Base-by-base conservation (phyloP, 2,329 filamentous ascomycete genomes). In the Alternaria consortialis region DNA sequence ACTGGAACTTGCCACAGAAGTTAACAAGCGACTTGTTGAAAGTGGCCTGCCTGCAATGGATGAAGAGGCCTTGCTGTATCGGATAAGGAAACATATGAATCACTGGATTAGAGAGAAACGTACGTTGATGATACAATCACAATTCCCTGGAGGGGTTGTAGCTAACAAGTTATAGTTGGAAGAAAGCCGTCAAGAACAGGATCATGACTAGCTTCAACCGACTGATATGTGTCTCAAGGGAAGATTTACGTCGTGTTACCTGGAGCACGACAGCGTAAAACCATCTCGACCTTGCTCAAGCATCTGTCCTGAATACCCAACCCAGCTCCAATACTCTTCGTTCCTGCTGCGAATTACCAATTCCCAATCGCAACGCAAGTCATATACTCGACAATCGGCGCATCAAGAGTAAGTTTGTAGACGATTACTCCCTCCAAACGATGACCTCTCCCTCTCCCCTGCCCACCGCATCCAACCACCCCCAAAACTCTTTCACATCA, bases 361-460 rank as follows among this genome's bases (percentile, higher is more conserved):
- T 25, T 9, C 20, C 20, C 31, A 36, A 15, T 50, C 13, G 46
- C 13, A 37, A 23, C 23, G 20, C 15, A 50, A 15, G 20, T 13
- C 32, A 37, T 20, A 15, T 3, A 1, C 3, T 37, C 9, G 31
- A 34, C 31, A 15, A 36, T 20, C 20, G 5, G 20, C 13, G 7
- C 46, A 32, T 20, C 31, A 20, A 25, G 25, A 25, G 20, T 36
- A 25, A 36, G 23, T 8, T 27, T 4, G 5, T 20, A 50, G 46
- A 25, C 32, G 23, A 25, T 13, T 34, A 58, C 48, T 67, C 59
- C 51, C 43, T 62, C 67, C 67, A 88, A 76, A 72, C 37, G 13
- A 74, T 60, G 8, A 73, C 39, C 62, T 73, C 71, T 5, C 68
- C 73, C 37, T 47, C 7, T 1, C 73, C 73, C 59, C n/a, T 60